Evolutionary conservation across 805 yeast species (phyloP).

Genomic region (Blastobotrys terrestris): DNA sequence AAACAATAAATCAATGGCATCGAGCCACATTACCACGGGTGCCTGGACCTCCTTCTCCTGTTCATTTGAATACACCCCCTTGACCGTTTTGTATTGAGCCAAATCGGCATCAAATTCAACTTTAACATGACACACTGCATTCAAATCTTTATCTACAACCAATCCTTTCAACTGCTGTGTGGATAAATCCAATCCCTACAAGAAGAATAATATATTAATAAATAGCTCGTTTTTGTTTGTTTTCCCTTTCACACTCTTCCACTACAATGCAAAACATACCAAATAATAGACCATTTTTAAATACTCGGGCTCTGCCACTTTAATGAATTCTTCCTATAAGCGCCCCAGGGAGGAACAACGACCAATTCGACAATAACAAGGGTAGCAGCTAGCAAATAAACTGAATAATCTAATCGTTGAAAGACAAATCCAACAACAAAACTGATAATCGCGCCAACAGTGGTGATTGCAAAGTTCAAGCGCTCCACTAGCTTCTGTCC

Average conservation of each 20-base stretch:
- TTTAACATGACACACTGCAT: slow-evolving; percentile 48
- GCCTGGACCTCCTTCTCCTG: slow-evolving; percentile 58
- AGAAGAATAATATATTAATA: neutral
- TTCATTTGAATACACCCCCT: slow-evolving; percentile 62
- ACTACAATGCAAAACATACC: neutral
- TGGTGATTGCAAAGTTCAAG: slow-evolving; percentile 26
- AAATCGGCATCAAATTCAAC: slow-evolving; percentile 70
- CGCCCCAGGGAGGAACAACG: slow-evolving; percentile 55
- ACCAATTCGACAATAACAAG: slow-evolving; percentile 32
- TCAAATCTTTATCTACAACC: slow-evolving; percentile 49
- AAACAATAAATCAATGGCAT: slow-evolving; percentile 65
- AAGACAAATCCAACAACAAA: slow-evolving; percentile 43
- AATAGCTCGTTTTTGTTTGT: neutral
- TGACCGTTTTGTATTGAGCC: slow-evolving; percentile 53
- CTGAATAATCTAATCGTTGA: slow-evolving; percentile 38
- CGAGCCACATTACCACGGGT: slow-evolving; percentile 89
- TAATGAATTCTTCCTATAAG: slow-evolving; percentile 44
- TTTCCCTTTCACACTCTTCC: neutral
- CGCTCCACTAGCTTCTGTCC: slow-evolving; percentile 45
- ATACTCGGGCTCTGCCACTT: slow-evolving; percentile 33
- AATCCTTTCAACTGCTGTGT: slow-evolving; percentile 84
- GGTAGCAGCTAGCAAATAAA: slow-evolving; percentile 37
- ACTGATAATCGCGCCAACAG: slow-evolving; percentile 29
- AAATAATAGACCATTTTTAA: neutral
- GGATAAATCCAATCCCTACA: slow-evolving; percentile 70